Percentiles rank a stretch among this genome's conserved stretches.
Conservation (phyloP, 345 rosid genomes). For the Excoecaria agallocha region DNA sequence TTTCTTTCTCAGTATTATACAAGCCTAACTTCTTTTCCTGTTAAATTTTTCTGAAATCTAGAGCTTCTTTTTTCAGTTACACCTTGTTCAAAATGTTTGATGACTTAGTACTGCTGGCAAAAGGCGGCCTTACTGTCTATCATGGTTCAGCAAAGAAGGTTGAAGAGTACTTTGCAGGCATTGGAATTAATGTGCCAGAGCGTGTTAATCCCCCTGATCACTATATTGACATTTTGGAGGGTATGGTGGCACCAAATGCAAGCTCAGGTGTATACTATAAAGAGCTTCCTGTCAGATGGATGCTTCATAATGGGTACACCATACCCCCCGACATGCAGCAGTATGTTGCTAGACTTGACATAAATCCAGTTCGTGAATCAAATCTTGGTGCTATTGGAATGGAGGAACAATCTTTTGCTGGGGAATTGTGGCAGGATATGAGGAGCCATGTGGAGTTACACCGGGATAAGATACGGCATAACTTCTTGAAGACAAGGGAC, state of each 20-base stretch:
- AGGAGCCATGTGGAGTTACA: slow-evolving; percentile 56
- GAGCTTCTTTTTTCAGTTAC: slow-evolving; percentile 61
- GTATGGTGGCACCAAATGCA: slow-evolving; percentile 49
- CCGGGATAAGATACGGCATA: slow-evolving; percentile 61
- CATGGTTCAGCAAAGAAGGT: slow-evolving; percentile 71
- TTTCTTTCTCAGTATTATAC: background rate
- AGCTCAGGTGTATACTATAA: slow-evolving; percentile 46
- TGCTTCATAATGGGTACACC: slow-evolving; percentile 75
- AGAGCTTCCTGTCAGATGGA: slow-evolving; percentile 91
- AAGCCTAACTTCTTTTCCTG: background rate
- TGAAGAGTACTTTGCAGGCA: slow-evolving; percentile 77
- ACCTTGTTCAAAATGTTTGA: slow-evolving; percentile 78
- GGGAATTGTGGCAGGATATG: slow-evolving; percentile 88
- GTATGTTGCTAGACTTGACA: slow-evolving; percentile 28
- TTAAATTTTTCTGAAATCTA: slow-evolving; percentile 10
- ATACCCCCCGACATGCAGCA: slow-evolving; percentile 70
- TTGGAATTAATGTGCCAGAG: slow-evolving; percentile 78
- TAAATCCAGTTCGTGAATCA: slow-evolving; percentile 29
- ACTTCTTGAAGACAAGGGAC: slow-evolving; percentile 61
- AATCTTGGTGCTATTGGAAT: slow-evolving; percentile 20
- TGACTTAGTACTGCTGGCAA: slow-evolving; percentile 83
- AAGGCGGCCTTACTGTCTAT: slow-evolving; percentile 84
- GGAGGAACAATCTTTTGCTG: slow-evolving; percentile 62
- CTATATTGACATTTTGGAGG: slow-evolving; percentile 85
- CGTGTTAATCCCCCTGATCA: slow-evolving; percentile 95